Conservation (phyloP, 2,329 filamentous ascomycete species). For the Talaromyces islandicus region DNA sequence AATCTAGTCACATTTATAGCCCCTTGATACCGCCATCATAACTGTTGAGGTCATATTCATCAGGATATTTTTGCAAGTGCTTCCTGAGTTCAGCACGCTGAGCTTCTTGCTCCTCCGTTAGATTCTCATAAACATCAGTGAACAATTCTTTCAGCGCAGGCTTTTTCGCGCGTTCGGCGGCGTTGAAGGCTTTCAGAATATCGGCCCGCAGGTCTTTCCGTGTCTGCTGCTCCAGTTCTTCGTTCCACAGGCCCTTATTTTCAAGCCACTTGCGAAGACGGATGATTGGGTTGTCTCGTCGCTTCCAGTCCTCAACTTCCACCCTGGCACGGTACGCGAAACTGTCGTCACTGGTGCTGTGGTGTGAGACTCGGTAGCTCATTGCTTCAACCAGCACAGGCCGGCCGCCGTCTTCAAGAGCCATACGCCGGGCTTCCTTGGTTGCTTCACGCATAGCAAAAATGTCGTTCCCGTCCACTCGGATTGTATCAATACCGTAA, state of each 20-base stretch:
- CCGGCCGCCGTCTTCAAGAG: slow-evolving; percentile 71
- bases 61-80: slow-evolving; percentile 78
- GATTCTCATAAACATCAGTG: slow-evolving; percentile 79
- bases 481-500: slow-evolving; percentile 89
- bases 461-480: slow-evolving; percentile 91
- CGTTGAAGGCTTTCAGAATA: slow-evolving; percentile 75
- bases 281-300: slow-evolving; percentile 81
- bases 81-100: slow-evolving; percentile 73
- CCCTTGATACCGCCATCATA: slow-evolving; percentile 69
- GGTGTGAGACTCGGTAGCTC: slow-evolving; percentile 96
- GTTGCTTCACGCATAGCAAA: slow-evolving; percentile 81
- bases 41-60: slow-evolving; percentile 79
- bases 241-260: slow-evolving; percentile 73
- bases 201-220: slow-evolving; percentile 63
- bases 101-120: slow-evolving; percentile 69
- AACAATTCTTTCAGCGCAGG: slow-evolving; percentile 56
- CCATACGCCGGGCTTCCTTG: slow-evolving; percentile 67
- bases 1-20: slow-evolving; percentile 34
- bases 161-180: slow-evolving; percentile 56
- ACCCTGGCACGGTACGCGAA: slow-evolving; percentile 91
- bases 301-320: slow-evolving; percentile 92
- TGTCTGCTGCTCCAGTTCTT: slow-evolving; percentile 69
- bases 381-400: slow-evolving; percentile 90
- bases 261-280: slow-evolving; percentile 88
- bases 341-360: slow-evolving; percentile 93